A percentile compares a stretch with the other conserved stretches of the same genome.
Conservation (phyloP, 2,329 filamentous ascomycete genomes). For the Ophidiomyces ophidiicola region DNA sequence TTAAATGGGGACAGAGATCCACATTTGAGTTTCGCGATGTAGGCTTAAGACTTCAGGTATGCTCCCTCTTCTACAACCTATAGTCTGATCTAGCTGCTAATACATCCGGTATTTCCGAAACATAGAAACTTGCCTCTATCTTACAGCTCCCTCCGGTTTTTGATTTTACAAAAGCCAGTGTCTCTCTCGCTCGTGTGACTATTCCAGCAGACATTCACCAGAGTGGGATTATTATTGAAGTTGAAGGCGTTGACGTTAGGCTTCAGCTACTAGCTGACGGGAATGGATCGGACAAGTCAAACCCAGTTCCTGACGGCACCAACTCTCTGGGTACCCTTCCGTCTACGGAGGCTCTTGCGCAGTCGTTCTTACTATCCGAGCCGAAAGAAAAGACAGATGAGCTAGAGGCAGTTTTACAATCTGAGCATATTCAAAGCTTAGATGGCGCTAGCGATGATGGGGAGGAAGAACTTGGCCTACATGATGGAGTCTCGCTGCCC, state of each 20-base stretch:
- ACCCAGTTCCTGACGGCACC: not conserved
- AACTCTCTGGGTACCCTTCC: slow-evolving; percentile 30
- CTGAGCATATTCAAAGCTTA: slow-evolving; percentile 40
- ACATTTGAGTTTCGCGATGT: slow-evolving; percentile 80
- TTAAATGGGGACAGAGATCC: slow-evolving; percentile 65
- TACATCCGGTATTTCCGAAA: not conserved
- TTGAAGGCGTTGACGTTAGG: slow-evolving; percentile 66
- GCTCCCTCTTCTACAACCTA: slow-evolving; percentile 16
- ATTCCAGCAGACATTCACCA: slow-evolving; percentile 80
- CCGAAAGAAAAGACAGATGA: slow-evolving; percentile 46
- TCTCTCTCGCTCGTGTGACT: slow-evolving; percentile 65
- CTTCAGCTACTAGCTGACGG: slow-evolving; percentile 41
- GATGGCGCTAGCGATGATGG: slow-evolving; percentile 36
- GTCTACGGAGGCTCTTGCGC: slow-evolving; percentile 46
- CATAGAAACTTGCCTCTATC: slow-evolving; percentile 63
- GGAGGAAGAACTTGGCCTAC: slow-evolving; percentile 42
- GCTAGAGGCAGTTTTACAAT: slow-evolving; percentile 43
- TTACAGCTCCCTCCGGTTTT: slow-evolving; percentile 63
- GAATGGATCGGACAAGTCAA: slow-evolving; percentile 19
- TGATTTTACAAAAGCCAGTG: slow-evolving; percentile 59
- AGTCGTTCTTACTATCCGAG: slow-evolving; percentile 49
- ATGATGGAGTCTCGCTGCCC: slow-evolving; percentile 44
- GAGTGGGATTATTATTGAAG: slow-evolving; percentile 68
- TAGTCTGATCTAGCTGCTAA: slow-evolving; percentile 4
- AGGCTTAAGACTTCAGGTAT: slow-evolving; percentile 63